Evolutionary conservation across 805 yeast genomes (phyloP).

Genomic region (Metschnikowia koreensis): DNA sequence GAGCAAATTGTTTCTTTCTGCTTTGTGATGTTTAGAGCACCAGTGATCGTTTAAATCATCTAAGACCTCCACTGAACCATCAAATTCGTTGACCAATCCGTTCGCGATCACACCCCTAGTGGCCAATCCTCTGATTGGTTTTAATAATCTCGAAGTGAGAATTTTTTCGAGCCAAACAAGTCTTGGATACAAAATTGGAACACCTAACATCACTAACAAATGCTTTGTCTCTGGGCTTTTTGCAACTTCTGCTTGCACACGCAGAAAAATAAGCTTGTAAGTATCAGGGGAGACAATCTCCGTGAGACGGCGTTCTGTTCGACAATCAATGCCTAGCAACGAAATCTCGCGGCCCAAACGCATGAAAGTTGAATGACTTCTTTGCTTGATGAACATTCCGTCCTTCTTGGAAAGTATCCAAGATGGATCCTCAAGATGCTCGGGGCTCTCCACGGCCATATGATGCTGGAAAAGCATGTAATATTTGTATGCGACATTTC

Average conservation of each 20-base stretch:
- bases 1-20: constrained; percentile 74
- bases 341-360: constrained; percentile 73
- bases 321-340: constrained; percentile 82
- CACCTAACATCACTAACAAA: constrained; percentile 80
- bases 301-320: constrained; percentile 78
- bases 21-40: constrained; percentile 87
- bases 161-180: constrained; percentile 85
- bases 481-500: constrained; percentile 76
- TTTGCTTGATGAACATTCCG: constrained; percentile 71
- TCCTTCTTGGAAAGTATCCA: constrained; percentile 61
- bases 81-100: constrained; percentile 87
- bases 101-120: constrained; percentile 56
- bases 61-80: constrained; percentile 84
- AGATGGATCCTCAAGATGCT: constrained; percentile 37
- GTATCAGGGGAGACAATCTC: constrained; percentile 54
- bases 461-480: constrained; percentile 94
- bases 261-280: constrained; percentile 58
- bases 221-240: constrained; percentile 65
- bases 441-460: constrained; percentile 45
- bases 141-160: constrained; percentile 55
- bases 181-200: constrained; percentile 93
- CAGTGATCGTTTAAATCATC: constrained; percentile 96
- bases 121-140: constrained; percentile 62
- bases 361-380: constrained; percentile 66
- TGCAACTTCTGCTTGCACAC: constrained; percentile 56